Base-by-base conservation (phyloP, 169 alveolate genomes). In the Plasmodium gonderi region DNA sequence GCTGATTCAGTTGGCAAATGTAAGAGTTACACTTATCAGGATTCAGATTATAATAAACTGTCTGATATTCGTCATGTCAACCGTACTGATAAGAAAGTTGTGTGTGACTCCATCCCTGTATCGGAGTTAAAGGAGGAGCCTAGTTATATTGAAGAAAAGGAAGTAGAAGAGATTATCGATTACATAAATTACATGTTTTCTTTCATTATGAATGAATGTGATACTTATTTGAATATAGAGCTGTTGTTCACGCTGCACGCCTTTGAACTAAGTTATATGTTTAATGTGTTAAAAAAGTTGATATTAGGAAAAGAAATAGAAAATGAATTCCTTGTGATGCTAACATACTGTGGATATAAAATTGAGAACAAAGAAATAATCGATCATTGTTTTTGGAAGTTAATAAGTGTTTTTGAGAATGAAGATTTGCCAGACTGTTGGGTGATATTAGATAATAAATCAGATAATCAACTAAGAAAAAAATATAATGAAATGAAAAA, bases 271-370 rank as follows among this genome's bases (percentile, higher is more conserved):
- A 65, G 51, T n/a, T 90, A 64, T 36, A 23, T 90, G 12, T 90
- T 90, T 38, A n/a, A 76, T 64, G 3, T 78, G 9, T 78, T 90
- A 23, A 90, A 90, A 31, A 90, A 42, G 2, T 11, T 77, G 3
- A 49, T 85, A 51, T 78, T 90, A 67, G 38, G n/a, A 49, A 87
- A 51, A 31, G 26, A 65, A 6, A 4, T 78, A n/a, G 75, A 77
- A 77, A 87, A 90, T 90, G 91, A 90, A 26, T 20, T 77, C 54
- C 44, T 90, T 12, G 72, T 90, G 4, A 90, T 90, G 91, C 44
- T 90, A 78, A 90, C 90, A 12, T 90, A 90, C 80, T 76, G 94
- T 45, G 94, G 78, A 8, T 90, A 42, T 65, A 90, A 65, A 77
- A 64, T 78, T 26, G 26, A 78, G 1, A 90, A 90, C 26, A 45